phyloP scores from a whole-genome alignment of 805 yeast species.

The Lachancea waltii region DNA sequence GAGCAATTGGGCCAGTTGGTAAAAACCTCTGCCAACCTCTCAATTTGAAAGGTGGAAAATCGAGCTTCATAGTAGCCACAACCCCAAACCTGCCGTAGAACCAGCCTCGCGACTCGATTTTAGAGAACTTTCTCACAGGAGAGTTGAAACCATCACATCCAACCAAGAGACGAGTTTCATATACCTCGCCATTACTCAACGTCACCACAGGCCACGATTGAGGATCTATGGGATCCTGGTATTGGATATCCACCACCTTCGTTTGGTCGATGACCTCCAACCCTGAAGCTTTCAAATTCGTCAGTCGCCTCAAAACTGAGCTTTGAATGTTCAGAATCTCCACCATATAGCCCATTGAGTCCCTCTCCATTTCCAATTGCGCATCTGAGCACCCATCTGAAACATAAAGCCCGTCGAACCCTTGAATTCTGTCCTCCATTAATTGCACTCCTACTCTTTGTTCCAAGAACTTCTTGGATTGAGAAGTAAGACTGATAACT shows the following conservation, averaged over 20 bases:
- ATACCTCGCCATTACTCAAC: conserved; percentile 55
- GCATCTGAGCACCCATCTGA: conserved; percentile 78
- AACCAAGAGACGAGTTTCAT: conserved; percentile 67
- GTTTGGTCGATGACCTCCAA: conserved; percentile 54
- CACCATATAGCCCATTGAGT: conserved; percentile 71
- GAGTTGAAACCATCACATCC: conserved; percentile 97
- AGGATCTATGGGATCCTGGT: conserved; percentile 29
- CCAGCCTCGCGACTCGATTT: conserved; percentile 89
- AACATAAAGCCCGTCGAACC: conserved; percentile 75
- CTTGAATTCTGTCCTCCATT: conserved; percentile 66
- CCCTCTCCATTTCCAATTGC: conserved; percentile 59
- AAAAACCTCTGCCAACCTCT: conserved; percentile 89
- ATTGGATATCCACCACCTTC: conserved; percentile 53
- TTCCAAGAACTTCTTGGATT: conserved; percentile 57
- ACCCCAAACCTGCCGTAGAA: conserved; percentile 79
- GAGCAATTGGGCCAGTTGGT: conserved; percentile 87
- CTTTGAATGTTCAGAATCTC: conserved; percentile 83
- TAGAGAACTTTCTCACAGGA: conserved; percentile 78
- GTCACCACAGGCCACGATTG: conserved; percentile 73
- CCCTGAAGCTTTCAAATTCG: conserved; percentile 35
- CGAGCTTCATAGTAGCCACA: conserved; percentile 81
- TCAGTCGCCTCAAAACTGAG: conserved; percentile 51
- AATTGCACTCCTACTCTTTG: conserved; percentile 72
- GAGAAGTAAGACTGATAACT: conserved; percentile 81
- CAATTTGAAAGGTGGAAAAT: conserved; percentile 63